Evolutionary conservation across 352 stramenopile species (phyloP).

Genomic region (Blastocystis sp.): DNA sequence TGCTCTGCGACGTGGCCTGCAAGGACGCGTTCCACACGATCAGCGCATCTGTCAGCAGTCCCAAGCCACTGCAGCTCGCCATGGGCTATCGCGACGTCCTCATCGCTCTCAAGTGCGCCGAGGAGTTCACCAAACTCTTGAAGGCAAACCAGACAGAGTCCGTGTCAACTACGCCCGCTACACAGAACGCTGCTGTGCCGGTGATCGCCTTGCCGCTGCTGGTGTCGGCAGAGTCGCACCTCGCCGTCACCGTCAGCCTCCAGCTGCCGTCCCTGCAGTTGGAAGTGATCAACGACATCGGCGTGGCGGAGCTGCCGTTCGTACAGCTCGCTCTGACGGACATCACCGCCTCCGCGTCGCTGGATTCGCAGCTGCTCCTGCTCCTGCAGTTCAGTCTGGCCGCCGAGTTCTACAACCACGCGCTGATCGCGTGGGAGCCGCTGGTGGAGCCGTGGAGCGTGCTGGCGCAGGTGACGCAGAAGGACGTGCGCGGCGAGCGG

Average conservation of each 20-base stretch:
- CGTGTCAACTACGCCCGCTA: no score
- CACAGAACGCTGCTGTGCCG: not conserved
- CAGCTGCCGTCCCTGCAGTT: constrained; percentile 33
- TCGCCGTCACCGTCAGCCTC: constrained; percentile 2
- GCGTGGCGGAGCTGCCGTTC: constrained; percentile 44
- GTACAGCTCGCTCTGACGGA: constrained; percentile 6
- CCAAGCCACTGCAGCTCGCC: not conserved
- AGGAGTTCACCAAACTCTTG: not conserved
- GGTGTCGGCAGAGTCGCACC: not conserved
- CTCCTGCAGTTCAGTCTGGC: not conserved
- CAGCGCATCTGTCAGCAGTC: not conserved
- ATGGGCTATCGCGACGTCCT: constrained; percentile 17
- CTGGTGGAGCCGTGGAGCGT: constrained; percentile 64
- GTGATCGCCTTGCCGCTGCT: not conserved
- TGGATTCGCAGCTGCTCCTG: constrained; percentile 21
- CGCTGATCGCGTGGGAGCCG: constrained; percentile 42
- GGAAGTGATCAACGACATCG: constrained; percentile 28
- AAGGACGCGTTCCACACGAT: not conserved
- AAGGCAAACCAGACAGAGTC: no score
- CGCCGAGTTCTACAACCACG: constrained; percentile 56
- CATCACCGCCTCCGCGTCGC: not conserved
- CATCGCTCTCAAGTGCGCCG: constrained; percentile 1
- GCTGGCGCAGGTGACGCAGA: constrained; percentile 44
- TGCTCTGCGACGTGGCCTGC: not conserved
- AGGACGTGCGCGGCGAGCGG: not conserved